Conservation (phyloP, 176 grass and related monocot genomes). For the Raddia distichophylla region DNA sequence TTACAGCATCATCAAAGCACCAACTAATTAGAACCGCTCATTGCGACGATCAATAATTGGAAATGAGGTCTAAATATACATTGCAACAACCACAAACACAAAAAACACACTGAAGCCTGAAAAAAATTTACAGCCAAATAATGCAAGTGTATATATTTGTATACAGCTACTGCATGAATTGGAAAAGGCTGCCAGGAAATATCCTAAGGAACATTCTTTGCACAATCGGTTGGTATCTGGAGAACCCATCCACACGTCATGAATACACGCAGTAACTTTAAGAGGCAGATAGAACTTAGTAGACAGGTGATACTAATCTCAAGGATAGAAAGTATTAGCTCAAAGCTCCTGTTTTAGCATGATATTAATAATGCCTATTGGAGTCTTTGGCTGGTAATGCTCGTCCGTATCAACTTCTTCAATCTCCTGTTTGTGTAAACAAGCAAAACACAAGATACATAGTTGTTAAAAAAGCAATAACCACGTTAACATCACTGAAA, state of each 20-base stretch:
- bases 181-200: neutral
- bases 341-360: conserved; percentile 71
- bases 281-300: conserved; percentile 18
- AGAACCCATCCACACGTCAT: conserved; percentile 4
- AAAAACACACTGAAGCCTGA: conserved; percentile 3
- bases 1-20: neutral
- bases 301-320: neutral
- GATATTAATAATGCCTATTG: conserved; percentile 73
- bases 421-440: conserved; percentile 63
- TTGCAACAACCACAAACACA: neutral
- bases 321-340: conserved; percentile 36
- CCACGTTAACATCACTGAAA: neutral
- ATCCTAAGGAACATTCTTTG: neutral
- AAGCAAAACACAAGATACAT: conserved; percentile 12
- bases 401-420: conserved; percentile 98
- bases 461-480: neutral
- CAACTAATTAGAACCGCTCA: neutral
- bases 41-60: neutral
- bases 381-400: conserved; percentile 82
- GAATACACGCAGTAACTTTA: conserved; percentile 32
- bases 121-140: conserved; percentile 21
- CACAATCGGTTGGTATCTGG: neutral
- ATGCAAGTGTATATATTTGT: conserved; percentile 23
- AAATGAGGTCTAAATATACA: conserved; percentile 24
- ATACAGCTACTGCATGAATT: conserved; percentile 26